These are phyloP conservation scores for Amylostereum areolatum DNA, from an alignment of 1,284 basidiomycete species.

Conservation along the genomic window DNA sequence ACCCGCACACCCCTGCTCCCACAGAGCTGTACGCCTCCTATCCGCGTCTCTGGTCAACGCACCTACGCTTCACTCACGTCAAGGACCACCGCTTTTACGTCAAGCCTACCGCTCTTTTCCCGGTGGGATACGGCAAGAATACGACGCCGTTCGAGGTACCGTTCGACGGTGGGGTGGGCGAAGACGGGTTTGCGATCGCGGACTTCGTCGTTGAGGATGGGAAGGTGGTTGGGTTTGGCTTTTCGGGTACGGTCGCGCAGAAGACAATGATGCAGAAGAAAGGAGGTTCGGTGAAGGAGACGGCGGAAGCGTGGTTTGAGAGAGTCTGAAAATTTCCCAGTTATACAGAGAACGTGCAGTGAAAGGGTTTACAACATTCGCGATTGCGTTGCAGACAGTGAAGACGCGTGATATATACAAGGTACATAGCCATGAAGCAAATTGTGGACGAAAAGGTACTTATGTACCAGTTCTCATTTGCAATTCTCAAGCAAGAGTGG, in stretches of 20 bases:
- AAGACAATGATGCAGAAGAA: neutral
- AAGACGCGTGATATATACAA: neutral
- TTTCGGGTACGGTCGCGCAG: neutral
- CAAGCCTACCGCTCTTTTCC: constrained; percentile 16
- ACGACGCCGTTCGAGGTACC: constrained; percentile 18
- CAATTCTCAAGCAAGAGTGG: neutral
- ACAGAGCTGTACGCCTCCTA: constrained; percentile 14
- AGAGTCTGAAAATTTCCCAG: no score
- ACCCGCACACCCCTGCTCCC: neutral
- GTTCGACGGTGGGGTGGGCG: constrained; percentile 7
- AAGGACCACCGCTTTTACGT: constrained; percentile 14
- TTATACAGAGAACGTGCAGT: no score
- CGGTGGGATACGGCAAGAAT: constrained; percentile 20
- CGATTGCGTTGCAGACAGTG: no score
- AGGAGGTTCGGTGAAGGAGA: constrained; percentile 12
- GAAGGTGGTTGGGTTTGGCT: neutral
- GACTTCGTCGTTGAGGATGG: constrained; percentile 15
- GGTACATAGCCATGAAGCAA: neutral
- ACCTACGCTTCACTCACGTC: constrained; percentile 16
- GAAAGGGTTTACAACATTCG: no score
- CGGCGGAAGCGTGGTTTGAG: constrained; percentile 4
- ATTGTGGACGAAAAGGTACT: neutral
- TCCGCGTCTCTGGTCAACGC: constrained; percentile 18
- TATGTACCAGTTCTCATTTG: neutral
- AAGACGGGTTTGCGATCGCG: constrained; percentile 8